phyloP scores from a whole-genome alignment of 306 rosid genomes.

The Phaseolus lunatus region DNA sequence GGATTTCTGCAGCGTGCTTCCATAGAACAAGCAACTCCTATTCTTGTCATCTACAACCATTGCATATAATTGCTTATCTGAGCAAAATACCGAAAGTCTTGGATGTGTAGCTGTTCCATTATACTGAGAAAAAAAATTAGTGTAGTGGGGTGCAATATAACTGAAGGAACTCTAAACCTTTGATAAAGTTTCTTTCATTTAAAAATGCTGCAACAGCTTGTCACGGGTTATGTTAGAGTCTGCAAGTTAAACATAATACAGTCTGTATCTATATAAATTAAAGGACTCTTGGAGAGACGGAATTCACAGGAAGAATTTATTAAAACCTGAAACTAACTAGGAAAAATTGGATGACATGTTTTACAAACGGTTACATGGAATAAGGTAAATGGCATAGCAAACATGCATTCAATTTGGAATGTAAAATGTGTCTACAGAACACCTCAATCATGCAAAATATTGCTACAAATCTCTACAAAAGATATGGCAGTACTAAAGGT shows the following conservation, averaged over 20 bases:
- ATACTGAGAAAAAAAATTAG: slow-evolving; percentile 54
- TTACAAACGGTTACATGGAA: too few relatives aligned
- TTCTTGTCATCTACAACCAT: slow-evolving; percentile 90
- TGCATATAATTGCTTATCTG: slow-evolving; percentile 83
- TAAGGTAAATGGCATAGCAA: slow-evolving; percentile 24
- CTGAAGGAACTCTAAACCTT: slow-evolving; percentile 5
- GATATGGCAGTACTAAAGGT: neutral
- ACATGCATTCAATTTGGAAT: neutral
- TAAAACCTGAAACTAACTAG: neutral
- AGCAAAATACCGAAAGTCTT: slow-evolving; percentile 94
- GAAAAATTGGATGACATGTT: slow-evolving; percentile 15
- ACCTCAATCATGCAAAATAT: slow-evolving; percentile 18
- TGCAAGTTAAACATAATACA: neutral
- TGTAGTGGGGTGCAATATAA: slow-evolving; percentile 14
- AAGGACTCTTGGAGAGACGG: neutral
- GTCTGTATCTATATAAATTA: neutral
- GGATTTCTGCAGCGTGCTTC: slow-evolving; percentile 81
- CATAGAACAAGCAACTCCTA: slow-evolving; percentile 83
- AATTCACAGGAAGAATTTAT: neutral
- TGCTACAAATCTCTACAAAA: neutral
- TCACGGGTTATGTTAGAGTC: neutral
- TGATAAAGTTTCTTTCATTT: slow-evolving; percentile 1
- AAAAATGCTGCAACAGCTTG: slow-evolving; percentile 13
- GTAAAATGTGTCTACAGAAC: slow-evolving; percentile 17
- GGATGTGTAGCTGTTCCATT: slow-evolving; percentile 79